These are phyloP conservation scores for Citrus cavaleriei DNA, from an alignment of 345 rosid species.

Conservation along the genomic window DNA sequence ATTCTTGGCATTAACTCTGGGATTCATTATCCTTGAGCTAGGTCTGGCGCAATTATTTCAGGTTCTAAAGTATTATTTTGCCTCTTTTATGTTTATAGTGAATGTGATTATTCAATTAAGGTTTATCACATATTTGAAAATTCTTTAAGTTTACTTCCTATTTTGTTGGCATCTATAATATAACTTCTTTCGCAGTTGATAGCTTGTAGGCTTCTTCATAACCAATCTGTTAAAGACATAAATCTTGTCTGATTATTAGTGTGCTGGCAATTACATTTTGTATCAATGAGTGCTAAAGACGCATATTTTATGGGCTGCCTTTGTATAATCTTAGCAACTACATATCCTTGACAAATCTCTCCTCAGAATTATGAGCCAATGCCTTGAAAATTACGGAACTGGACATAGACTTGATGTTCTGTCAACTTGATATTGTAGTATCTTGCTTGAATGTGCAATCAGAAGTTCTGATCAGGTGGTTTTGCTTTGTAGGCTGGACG, in stretches of 20 bases:
- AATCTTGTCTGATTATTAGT: not conserved
- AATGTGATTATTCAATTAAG: not conserved
- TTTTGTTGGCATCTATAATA: not conserved
- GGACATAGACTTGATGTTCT: not conserved
- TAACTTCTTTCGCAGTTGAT: not conserved
- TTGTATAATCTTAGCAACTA: not conserved
- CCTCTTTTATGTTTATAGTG: not conserved
- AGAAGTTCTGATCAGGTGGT: constrained; percentile 10
- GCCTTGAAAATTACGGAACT: not conserved
- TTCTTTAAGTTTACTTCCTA: not conserved
- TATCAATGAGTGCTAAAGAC: not conserved
- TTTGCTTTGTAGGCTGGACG: constrained; percentile 44
- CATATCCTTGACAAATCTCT: not conserved
- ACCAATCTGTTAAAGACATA: not conserved
- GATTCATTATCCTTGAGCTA: not conserved
- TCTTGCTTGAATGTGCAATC: constrained; percentile 9
- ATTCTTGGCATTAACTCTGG: not conserved
- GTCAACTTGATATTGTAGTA: not conserved
- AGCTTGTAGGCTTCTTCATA: not conserved
- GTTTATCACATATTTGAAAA: not conserved
- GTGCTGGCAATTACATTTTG: not conserved
- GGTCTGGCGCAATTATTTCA: not conserved
- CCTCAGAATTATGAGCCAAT: not conserved
- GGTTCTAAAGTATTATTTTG: not conserved
- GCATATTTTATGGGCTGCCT: not conserved